Evolutionary conservation across 495 filamentous ascomycete species (phyloP).

Genomic region (Pyrenula aspistea): DNA sequence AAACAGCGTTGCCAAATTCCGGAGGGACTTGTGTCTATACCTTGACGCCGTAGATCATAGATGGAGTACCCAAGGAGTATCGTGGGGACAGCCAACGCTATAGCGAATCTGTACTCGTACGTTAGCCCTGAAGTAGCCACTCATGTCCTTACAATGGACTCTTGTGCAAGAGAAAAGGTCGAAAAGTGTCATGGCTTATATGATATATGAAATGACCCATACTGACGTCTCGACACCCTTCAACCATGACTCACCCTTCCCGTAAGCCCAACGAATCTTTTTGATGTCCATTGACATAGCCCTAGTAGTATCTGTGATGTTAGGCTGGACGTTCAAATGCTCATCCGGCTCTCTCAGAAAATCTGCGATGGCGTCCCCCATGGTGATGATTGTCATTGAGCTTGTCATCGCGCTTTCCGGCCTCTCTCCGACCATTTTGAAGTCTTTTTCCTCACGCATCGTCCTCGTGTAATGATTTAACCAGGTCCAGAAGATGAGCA

Average conservation of each 20-base stretch:
- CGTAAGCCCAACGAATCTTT: background rate
- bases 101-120: background rate
- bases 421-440: background rate
- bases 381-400: background rate
- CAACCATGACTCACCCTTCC: background rate
- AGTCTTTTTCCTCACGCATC: background rate
- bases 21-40: background rate
- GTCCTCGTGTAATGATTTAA: background rate
- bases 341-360: background rate
- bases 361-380: background rate
- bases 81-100: background rate
- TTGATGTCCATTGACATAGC: background rate
- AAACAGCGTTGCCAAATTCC: background rate
- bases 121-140: background rate
- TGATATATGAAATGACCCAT: background rate
- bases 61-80: background rate
- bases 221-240: background rate
- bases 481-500: background rate
- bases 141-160: background rate
- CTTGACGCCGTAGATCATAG: background rate
- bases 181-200: background rate
- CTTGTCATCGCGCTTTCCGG: background rate
- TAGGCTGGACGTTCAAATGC: background rate
- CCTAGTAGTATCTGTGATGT: background rate
- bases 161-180: background rate